Percentiles rank a stretch among this genome's conserved stretches.
Evolutionary conservation across 208 protist genomes (phyloP).

Genomic region (Leishmania amazonensis): DNA sequence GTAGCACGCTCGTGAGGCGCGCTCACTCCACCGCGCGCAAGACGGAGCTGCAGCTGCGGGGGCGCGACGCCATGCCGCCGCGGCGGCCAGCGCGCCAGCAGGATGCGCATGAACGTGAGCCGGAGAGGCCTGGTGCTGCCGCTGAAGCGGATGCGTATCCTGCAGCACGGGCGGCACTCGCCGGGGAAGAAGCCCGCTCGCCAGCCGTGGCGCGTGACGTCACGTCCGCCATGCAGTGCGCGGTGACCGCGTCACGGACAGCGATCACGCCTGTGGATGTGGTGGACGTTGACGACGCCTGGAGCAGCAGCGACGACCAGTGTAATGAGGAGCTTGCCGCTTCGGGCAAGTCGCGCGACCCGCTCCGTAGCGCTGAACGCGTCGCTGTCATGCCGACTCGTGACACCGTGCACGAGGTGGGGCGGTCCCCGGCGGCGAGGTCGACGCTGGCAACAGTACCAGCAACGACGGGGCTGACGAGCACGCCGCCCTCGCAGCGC

Average conservation of each 20-base stretch:
- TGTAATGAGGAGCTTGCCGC: not conserved
- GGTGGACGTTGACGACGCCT: conserved; percentile 14
- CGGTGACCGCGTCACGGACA: not conserved
- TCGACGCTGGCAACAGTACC: not conserved
- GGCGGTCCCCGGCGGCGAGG: not conserved
- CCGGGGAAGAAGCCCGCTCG: conserved; percentile 3
- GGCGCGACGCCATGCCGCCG: not conserved
- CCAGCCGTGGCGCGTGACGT: conserved; percentile 11
- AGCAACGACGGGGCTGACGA: not conserved
- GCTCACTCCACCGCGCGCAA: not conserved
- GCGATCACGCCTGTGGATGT: conserved; percentile 1
- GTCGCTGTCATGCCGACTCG: not conserved
- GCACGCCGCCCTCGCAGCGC: conserved; percentile 9
- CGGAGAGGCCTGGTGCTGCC: not conserved
- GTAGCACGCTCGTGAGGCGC: not conserved
- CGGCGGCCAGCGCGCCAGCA: not conserved
- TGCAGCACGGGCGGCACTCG: conserved; percentile 5
- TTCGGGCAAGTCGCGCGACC: not conserved
- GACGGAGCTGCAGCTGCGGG: not conserved
- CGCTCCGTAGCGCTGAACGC: not conserved
- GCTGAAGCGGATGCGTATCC: not conserved
- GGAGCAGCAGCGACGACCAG: not conserved
- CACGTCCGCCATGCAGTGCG: not conserved
- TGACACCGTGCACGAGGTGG: not conserved
- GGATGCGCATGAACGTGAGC: not conserved